Percentiles rank a stretch among this genome's conserved stretches.
phyloP scores from a whole-genome alignment of 208 protist genomes.

The Leishmania guyanensis region DNA sequence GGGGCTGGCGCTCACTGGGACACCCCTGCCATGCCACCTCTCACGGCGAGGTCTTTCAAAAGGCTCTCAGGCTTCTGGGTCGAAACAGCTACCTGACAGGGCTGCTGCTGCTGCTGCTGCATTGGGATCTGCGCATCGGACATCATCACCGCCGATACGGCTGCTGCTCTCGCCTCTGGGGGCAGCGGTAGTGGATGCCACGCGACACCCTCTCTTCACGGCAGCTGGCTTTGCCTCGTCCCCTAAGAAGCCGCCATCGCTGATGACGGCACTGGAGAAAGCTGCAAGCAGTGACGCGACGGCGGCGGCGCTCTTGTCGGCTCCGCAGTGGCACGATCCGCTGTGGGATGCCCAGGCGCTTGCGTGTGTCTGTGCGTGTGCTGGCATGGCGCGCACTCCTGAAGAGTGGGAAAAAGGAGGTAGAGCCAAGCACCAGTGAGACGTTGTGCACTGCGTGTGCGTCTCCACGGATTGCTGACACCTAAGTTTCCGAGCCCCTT shows the following conservation, averaged over 20 bases:
- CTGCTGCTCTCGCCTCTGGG: conserved; percentile 30
- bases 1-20: conserved; percentile 6
- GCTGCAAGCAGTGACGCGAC: conserved; percentile 35
- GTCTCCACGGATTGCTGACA: neutral
- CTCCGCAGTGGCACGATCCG: conserved; percentile 53
- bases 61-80: neutral
- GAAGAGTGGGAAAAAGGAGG: neutral
- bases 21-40: neutral
- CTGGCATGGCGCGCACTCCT: conserved; percentile 35
- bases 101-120: neutral
- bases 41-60: neutral
- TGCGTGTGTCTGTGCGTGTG: conserved; percentile 54
- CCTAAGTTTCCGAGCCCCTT: neutral
- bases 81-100: neutral
- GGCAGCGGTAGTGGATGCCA: conserved; percentile 58
- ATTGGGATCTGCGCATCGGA: neutral
- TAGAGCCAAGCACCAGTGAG: neutral
- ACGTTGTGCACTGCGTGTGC: neutral
- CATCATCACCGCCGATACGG: neutral
- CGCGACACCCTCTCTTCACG: conserved; percentile 61
- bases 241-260: conserved; percentile 30
- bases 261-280: conserved; percentile 50
- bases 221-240: conserved; percentile 51
- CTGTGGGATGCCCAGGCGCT: conserved; percentile 86
- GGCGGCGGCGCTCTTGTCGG: conserved; percentile 34